Percentiles rank a stretch among this genome's conserved stretches.
Evolutionary conservation across 2,329 filamentous ascomycete species (phyloP).

Genomic region (Fusarium sp.): DNA sequence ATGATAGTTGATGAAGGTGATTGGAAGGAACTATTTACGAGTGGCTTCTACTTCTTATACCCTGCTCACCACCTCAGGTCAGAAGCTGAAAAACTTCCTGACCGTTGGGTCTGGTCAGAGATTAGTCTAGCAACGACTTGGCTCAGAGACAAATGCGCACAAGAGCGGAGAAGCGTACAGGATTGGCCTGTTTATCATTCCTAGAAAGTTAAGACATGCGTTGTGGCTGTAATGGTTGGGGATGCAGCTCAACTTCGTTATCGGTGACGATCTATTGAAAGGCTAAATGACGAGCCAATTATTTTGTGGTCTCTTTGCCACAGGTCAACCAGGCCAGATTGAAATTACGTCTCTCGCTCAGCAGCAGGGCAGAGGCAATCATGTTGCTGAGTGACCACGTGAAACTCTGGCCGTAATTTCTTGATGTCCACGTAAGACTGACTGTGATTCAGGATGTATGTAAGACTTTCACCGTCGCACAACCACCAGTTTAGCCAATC

Average conservation of each 20-base stretch:
- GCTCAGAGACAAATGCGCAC: neutral
- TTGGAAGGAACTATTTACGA: neutral
- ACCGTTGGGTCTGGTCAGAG: too few relatives aligned
- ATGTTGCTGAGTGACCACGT: neutral
- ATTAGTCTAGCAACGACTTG: neutral
- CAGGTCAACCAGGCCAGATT: neutral
- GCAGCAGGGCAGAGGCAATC: too few relatives aligned
- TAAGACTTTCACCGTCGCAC: neutral
- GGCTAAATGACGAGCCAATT: neutral
- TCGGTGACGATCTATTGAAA: too few relatives aligned
- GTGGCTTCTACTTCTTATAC: constrained; percentile 5
- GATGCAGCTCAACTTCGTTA: neutral
- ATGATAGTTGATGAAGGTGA: neutral
- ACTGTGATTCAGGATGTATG: neutral
- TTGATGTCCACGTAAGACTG: constrained; percentile 13
- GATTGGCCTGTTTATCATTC: neutral
- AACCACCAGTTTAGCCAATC: neutral
- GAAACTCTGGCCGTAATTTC: neutral
- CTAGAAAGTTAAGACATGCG: constrained; percentile 2
- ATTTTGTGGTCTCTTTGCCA: too few relatives aligned
- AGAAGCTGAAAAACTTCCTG: neutral
- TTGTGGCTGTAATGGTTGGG: constrained; percentile 10
- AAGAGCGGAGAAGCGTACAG: neutral
- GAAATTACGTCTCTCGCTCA: too few relatives aligned
- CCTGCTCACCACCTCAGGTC: neutral